These are phyloP conservation scores for Pulveroboletus sp. DNA, from an alignment of 768 basidiomycete species.

Conservation along the genomic window DNA sequence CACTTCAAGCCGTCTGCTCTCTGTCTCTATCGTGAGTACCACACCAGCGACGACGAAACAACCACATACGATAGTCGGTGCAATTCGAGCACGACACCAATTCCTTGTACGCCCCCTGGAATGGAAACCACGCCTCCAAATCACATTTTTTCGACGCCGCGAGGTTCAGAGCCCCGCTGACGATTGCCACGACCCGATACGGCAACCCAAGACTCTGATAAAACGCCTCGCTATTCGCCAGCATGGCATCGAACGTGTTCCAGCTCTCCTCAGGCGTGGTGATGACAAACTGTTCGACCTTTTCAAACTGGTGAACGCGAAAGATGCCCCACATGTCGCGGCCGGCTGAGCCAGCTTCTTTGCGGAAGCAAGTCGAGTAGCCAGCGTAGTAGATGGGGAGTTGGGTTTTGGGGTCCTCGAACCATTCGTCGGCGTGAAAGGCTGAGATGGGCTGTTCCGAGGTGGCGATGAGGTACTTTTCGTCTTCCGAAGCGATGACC, in stretches of 20 bases:
- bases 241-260: conserved; percentile 90
- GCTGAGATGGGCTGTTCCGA: conserved; percentile 99
- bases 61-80: conserved; percentile 92
- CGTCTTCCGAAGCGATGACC: conserved; percentile 88
- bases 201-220: conserved; percentile 93
- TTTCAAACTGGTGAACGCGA: conserved; percentile 99
- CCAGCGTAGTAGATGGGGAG: conserved; percentile 90
- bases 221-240: conserved; percentile 87
- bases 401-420: conserved; percentile 87
- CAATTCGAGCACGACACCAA: conserved; percentile 97
- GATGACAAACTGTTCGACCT: conserved; percentile 95
- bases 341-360: conserved; percentile 96
- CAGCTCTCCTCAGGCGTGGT: conserved; percentile 94
- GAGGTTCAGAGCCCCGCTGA: conserved; percentile 94
- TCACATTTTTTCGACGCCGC: conserved; percentile 98
- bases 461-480: conserved; percentile 98
- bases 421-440: conserved; percentile 96
- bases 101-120: conserved; percentile 95
- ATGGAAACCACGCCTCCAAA: conserved; percentile 99
- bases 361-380: conserved; percentile 96
- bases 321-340: conserved; percentile 99
- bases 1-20: conserved; percentile 90
- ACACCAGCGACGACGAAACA: neutral
- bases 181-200: conserved; percentile 92
- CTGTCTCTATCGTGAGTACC: conserved; percentile 39